These are phyloP conservation scores for Ustulina deusta DNA, from an alignment of 2,329 filamentous ascomycete species.

Conservation along the genomic window DNA sequence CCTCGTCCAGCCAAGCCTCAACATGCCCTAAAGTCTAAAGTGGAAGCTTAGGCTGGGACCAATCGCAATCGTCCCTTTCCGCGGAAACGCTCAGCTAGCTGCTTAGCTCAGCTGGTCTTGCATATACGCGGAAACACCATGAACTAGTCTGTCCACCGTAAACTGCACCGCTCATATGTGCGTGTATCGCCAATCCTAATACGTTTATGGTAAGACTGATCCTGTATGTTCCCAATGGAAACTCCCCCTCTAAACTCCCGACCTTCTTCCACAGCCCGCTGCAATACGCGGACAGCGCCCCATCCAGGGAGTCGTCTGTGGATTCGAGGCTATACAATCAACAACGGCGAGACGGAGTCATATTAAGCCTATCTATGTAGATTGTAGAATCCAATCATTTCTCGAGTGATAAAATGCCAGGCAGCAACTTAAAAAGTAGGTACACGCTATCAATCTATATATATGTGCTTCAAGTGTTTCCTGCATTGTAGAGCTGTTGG, in stretches of 20 bases:
- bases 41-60: conserved; percentile 3
- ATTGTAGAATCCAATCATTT: neutral
- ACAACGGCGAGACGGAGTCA: neutral
- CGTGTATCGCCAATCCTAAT: neutral
- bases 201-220: neutral
- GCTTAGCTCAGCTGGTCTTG: neutral
- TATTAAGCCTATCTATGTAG: neutral
- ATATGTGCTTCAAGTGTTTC: neutral
- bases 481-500: neutral
- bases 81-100: conserved; percentile 21
- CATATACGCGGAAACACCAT: conserved; percentile 17
- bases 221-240: too few relatives aligned
- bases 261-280: neutral
- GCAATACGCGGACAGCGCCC: conserved; percentile 20
- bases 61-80: conserved; percentile 27
- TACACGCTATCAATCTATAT: neutral
- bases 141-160: too few relatives aligned
- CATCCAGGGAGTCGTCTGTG: conserved; percentile 4
- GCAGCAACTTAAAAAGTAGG: neutral
- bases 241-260: neutral
- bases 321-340: conserved; percentile 15
- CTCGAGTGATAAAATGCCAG: neutral
- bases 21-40: neutral
- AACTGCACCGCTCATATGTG: too few relatives aligned
- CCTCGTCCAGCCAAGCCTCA: conserved; percentile 15